Percentiles rank a stretch among this genome's conserved stretches.
Evolutionary conservation across 257 asterid genomes (phyloP).

Genomic region (Plectranthus barbatus): DNA sequence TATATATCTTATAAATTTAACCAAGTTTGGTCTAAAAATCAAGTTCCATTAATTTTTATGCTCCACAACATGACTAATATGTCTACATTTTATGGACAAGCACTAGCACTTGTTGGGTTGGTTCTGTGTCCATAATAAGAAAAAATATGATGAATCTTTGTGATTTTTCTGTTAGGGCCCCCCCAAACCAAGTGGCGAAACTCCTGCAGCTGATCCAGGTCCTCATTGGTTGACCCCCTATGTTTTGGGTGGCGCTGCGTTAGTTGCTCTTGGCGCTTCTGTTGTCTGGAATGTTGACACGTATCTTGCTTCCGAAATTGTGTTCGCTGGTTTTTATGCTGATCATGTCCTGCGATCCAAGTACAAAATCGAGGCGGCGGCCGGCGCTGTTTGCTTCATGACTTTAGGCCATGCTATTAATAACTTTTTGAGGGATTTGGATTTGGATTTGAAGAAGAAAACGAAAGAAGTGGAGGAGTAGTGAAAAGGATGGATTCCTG

Average conservation of each 20-base stretch:
- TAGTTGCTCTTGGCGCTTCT: slow-evolving; percentile 51
- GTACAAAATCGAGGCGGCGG: too few relatives aligned
- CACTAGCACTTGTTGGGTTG: neutral
- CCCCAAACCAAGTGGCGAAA: slow-evolving; percentile 52
- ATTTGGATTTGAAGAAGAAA: slow-evolving; percentile 48
- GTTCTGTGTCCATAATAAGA: neutral
- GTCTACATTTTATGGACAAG: neutral
- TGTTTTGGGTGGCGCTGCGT: slow-evolving; percentile 66
- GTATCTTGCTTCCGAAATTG: too few relatives aligned
- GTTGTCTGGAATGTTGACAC: too few relatives aligned
- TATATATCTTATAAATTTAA: slow-evolving; percentile 1
- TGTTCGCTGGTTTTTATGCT: too few relatives aligned
- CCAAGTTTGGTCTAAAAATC: neutral
- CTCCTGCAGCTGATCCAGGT: slow-evolving; percentile 45
- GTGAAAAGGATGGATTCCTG: slow-evolving; percentile 20
- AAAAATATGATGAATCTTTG: neutral
- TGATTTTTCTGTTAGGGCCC: slow-evolving; percentile 56
- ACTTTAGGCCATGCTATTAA: too few relatives aligned
- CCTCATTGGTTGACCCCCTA: too few relatives aligned
- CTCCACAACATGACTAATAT: neutral
- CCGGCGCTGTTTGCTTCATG: too few relatives aligned
- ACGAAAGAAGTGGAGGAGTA: slow-evolving; percentile 58
- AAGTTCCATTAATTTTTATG: neutral
- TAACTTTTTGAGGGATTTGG: too few relatives aligned
- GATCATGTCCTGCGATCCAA: too few relatives aligned